Conservation (phyloP, 192 early-diverging fungal genomes). For the Radiomyces spectabilis region DNA sequence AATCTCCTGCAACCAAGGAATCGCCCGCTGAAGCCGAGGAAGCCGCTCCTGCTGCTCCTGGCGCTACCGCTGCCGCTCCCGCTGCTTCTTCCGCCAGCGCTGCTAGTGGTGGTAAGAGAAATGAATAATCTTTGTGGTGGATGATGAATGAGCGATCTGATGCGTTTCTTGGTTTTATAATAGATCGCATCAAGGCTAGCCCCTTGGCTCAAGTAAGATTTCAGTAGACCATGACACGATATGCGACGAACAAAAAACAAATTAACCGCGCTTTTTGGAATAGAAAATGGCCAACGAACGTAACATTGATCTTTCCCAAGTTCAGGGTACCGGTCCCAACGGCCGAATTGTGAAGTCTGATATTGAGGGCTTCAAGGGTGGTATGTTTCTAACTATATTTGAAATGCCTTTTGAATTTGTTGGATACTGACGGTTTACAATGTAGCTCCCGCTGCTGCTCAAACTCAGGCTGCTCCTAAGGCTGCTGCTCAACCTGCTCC, state of each 20-base stretch:
- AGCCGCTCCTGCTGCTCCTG: background rate
- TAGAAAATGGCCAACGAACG: conserved; percentile 80
- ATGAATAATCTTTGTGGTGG: background rate
- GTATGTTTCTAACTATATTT: background rate
- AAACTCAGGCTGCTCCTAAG: conserved; percentile 33
- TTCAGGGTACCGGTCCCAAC: conserved; percentile 82
- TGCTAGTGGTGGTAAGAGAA: conserved; percentile 29
- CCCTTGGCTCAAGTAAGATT: conserved; percentile 29
- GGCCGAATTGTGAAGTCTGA: conserved; percentile 92
- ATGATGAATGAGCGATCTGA: background rate
- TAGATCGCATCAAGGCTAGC: conserved; percentile 22
- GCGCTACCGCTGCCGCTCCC: conserved; percentile 8
- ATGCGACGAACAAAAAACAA: background rate
- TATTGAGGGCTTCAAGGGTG: conserved; percentile 60
- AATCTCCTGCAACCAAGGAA: conserved; percentile 26
- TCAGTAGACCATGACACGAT: too few species aligned
- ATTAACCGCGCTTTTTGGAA: too few species aligned
- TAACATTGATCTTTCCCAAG: conserved; percentile 63
- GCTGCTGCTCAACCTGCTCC: conserved; percentile 27
- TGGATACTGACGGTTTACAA: conserved; percentile 9
- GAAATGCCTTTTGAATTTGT: background rate
- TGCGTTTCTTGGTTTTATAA: background rate
- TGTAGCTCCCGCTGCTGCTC: conserved; percentile 15
- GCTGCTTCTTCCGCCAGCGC: conserved; percentile 12
- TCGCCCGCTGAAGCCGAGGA: conserved; percentile 6